Conservation (phyloP, 768 basidiomycete species). For the Ephemerocybe angulata region DNA sequence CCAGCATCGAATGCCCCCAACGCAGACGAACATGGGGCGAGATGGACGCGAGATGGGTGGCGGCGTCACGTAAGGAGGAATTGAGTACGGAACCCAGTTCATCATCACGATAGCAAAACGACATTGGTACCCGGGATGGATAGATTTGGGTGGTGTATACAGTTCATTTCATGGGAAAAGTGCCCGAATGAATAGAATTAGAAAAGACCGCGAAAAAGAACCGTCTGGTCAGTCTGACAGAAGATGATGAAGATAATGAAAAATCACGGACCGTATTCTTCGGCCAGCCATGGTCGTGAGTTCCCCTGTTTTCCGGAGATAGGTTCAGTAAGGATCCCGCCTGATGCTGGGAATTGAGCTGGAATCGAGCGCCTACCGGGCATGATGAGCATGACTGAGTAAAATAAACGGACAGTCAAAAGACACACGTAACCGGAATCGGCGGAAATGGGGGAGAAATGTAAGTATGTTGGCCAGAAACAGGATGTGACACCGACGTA, state of each 20-base stretch:
- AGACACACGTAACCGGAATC: background rate
- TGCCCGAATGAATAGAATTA: background rate
- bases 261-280: conserved; percentile 54
- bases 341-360: background rate
- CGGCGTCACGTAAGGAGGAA: conserved; percentile 9
- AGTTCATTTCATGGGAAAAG: conserved; percentile 5
- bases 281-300: conserved; percentile 81
- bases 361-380: conserved; percentile 39
- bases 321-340: background rate
- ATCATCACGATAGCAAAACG: background rate
- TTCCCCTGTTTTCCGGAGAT: conserved; percentile 41
- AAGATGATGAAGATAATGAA: conserved; percentile 12
- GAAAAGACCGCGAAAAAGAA: conserved; percentile 8
- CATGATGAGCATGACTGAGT: conserved; percentile 62
- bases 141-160: conserved; percentile 3
- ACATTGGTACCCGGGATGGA: background rate
- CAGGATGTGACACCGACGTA: conserved; percentile 23
- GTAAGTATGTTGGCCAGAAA: background rate
- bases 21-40: background rate
- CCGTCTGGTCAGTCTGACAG: conserved; percentile 8
- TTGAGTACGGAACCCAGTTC: background rate
- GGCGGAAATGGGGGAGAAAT: background rate
- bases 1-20: conserved; percentile 3
- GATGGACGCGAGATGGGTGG: background rate
- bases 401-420: background rate